Conservation (phyloP, 805 yeast species). For the Aciculoconidium aculeatum region DNA sequence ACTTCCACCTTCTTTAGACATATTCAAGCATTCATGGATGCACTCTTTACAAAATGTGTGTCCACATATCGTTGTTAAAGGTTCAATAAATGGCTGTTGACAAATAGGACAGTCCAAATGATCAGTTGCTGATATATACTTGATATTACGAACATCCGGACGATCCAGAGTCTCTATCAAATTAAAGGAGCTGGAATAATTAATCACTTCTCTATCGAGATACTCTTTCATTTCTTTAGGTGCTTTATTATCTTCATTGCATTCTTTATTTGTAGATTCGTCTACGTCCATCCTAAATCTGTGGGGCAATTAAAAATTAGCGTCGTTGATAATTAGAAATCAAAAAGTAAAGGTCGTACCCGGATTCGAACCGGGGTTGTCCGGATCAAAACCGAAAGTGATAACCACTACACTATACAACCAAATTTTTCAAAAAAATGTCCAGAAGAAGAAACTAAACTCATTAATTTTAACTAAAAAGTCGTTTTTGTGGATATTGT, state of each 20-base stretch:
- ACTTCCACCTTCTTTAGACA: slow-evolving; percentile 13
- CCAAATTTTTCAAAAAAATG: too few relatives aligned
- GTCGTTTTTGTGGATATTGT: too few relatives aligned
- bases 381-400: slow-evolving; percentile 78
- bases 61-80: slow-evolving; percentile 45
- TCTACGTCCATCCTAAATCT: too few relatives aligned
- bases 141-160: slow-evolving; percentile 27
- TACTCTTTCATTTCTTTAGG: too few relatives aligned
- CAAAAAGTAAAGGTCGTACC: slow-evolving; percentile 82
- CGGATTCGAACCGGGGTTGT: slow-evolving; percentile 84
- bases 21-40: slow-evolving; percentile 16
- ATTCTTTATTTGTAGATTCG: too few relatives aligned
- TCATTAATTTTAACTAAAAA: too few relatives aligned
- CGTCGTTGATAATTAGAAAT: too few relatives aligned
- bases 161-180: slow-evolving; percentile 8
- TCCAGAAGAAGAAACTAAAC: too few relatives aligned
- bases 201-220: slow-evolving; percentile 5
- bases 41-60: slow-evolving; percentile 14
- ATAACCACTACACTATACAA: slow-evolving; percentile 74
- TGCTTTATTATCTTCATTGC: too few relatives aligned
- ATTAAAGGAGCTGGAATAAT: slow-evolving; percentile 13
- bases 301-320: too few relatives aligned
- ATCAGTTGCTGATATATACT: slow-evolving; percentile 25
- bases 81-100: slow-evolving; percentile 55
- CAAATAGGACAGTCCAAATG: slow-evolving; percentile 55